A percentile compares a stretch with the other conserved stretches of the same genome.
Evolutionary conservation across 352 stramenopile genomes (phyloP).

Genomic region (Globisporangium recalcitrans): DNA sequence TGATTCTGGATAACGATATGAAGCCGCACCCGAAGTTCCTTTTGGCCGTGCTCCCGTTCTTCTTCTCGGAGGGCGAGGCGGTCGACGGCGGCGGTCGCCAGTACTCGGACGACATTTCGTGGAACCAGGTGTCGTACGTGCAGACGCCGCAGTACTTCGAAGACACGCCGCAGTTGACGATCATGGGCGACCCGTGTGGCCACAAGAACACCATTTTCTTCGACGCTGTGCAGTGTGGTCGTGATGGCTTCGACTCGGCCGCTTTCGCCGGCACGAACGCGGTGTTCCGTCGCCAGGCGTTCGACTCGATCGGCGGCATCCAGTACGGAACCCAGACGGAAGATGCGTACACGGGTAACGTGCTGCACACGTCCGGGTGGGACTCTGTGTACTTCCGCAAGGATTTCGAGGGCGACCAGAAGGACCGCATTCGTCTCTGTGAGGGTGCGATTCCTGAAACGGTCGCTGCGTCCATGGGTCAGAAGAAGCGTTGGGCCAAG

Average conservation of each 20-base stretch:
- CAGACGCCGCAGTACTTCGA: slow-evolving; percentile 90
- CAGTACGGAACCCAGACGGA: slow-evolving; percentile 88
- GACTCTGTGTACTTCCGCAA: slow-evolving; percentile 89
- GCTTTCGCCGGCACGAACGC: slow-evolving; percentile 88
- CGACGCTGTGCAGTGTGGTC: slow-evolving; percentile 82
- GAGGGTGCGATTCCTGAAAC: slow-evolving; percentile 83
- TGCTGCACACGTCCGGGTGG: slow-evolving; percentile 79
- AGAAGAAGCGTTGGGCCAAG: slow-evolving; percentile 88
- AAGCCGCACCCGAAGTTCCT: slow-evolving; percentile 88
- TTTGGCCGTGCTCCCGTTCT: slow-evolving; percentile 81
- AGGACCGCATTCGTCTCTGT: slow-evolving; percentile 82
- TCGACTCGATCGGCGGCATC: slow-evolving; percentile 87
- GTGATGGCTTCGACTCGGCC: slow-evolving; percentile 84
- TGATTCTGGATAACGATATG: slow-evolving; percentile 93
- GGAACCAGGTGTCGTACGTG: slow-evolving; percentile 88
- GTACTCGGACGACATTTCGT: slow-evolving; percentile 87
- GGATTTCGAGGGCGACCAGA: slow-evolving; percentile 83
- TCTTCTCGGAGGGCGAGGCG: slow-evolving; percentile 86
- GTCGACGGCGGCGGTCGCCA: slow-evolving; percentile 79
- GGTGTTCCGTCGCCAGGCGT: slow-evolving; percentile 85
- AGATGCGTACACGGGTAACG: slow-evolving; percentile 87
- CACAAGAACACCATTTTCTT: slow-evolving; percentile 92
- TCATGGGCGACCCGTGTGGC: slow-evolving; percentile 85
- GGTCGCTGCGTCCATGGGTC: slow-evolving; percentile 78
- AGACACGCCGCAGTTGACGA: slow-evolving; percentile 73